Evolutionary conservation across 2,329 filamentous ascomycete species (phyloP), one percentile per base, ranked within the genome.

Genomic region (Diaporthe citriasiana): DNA sequence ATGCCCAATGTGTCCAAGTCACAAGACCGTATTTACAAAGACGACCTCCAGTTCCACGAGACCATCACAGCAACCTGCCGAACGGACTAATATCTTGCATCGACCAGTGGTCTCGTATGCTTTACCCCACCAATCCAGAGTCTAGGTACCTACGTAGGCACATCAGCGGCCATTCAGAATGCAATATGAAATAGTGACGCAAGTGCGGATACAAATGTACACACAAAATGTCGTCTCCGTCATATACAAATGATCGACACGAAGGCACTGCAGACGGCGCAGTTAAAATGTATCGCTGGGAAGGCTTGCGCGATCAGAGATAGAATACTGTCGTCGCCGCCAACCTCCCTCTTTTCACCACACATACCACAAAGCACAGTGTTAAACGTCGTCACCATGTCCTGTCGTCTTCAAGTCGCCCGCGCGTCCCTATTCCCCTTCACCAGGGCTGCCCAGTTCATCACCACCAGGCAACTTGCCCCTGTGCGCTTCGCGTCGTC

Each of bases 161-260:
- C 30, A 22, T 51, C 22, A 25, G 13, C 15, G 38, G 25, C 59
- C 4, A 63, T 17, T n/a, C 30, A 51, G 6, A 51, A 33, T 51
- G 45, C 42, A 50, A 35, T 50, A 66, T 66, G 60, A 42, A 65
- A 50, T 50, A 38, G 42, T 51, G 60, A 66, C 30, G 45, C 60
- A 66, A 66, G 45, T 51, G 30, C 45, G 45, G 60, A 66, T 66
- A 51, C 40, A n/a, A 2, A 10, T 22, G 27, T 27, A 38, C n/a
- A 27, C 12, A 7, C 17, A 47, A 8, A 47, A n/a, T 35, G 27
- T 65, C 5, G 27, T 50, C 27, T 65, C 12, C 42, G 42, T 65
- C 42, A 65, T 35, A 19, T 13, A 10, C 27, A 7, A 7, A 63
- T 33, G 25, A 63, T 63, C 38, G 15, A 22, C 40, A 63, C 17